phyloP scores from a whole-genome alignment of 257 asterid species.

The Solanum microdontum region DNA sequence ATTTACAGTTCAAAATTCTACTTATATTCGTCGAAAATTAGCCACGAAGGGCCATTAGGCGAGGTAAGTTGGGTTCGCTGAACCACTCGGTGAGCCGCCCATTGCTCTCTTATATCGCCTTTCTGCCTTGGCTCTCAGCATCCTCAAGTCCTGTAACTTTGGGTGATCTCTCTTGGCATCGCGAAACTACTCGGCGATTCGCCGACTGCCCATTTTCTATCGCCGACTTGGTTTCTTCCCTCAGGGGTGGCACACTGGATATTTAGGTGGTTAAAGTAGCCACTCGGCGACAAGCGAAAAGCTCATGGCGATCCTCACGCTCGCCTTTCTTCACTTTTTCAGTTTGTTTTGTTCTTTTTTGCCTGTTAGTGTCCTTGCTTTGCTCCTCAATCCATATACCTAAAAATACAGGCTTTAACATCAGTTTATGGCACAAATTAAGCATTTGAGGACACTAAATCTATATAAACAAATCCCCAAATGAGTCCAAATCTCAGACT shows the following conservation, averaged over 20 bases:
- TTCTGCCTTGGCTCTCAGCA: neutral
- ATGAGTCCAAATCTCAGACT: neutral
- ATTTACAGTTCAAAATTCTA: neutral
- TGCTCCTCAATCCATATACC: no score
- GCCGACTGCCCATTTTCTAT: neutral
- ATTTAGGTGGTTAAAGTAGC: no score
- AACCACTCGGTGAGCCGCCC: neutral
- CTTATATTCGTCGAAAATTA: no score
- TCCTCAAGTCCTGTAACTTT: neutral
- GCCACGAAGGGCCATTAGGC: neutral
- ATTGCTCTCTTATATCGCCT: neutral
- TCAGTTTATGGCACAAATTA: no score
- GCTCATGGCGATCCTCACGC: no score
- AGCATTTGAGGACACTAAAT: neutral
- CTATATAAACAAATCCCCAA: neutral
- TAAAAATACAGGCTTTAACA: no score
- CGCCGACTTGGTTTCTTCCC: neutral
- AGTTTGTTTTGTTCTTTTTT: no score
- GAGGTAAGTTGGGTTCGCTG: neutral
- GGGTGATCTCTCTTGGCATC: neutral
- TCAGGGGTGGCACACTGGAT: neutral
- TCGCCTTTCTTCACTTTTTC: no score
- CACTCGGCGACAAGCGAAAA: no score
- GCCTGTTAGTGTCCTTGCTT: neutral
- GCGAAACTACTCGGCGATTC: no score